These are phyloP conservation scores for Xylaria sp. DNA, from an alignment of 2,329 filamentous ascomycete species.

Conservation along the genomic window DNA sequence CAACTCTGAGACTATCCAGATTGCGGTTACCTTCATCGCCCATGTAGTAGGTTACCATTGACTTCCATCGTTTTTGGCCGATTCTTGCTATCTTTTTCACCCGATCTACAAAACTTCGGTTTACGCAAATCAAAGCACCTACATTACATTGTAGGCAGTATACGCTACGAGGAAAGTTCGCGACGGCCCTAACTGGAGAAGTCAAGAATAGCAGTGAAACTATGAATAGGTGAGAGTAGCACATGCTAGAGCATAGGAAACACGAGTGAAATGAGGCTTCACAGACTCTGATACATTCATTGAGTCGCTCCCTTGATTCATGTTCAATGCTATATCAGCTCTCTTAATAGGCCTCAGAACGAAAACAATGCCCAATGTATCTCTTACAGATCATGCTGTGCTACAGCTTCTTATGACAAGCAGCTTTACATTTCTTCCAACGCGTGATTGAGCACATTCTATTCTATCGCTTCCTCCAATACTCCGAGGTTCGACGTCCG, in stretches of 20 bases:
- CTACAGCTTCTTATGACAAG: background rate
- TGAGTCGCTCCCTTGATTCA: background rate
- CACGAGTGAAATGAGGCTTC: background rate
- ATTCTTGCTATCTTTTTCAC: background rate
- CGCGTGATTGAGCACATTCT: background rate
- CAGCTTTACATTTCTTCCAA: background rate
- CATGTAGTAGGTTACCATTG: background rate
- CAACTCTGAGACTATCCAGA: background rate
- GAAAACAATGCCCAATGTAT: background rate
- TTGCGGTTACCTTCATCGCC: background rate
- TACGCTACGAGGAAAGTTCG: background rate
- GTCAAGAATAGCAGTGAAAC: background rate
- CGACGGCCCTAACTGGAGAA: background rate
- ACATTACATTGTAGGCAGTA: background rate
- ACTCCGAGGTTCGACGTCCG: background rate
- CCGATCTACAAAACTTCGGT: background rate
- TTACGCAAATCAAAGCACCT: background rate
- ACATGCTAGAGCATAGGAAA: background rate
- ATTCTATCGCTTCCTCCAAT: background rate
- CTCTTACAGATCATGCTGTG: background rate
- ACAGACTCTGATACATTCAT: background rate
- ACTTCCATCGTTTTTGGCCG: background rate
- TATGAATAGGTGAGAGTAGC: conserved; percentile 9
- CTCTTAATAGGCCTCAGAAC: background rate
- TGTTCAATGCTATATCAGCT: background rate